Conservation (phyloP, 1,139 yeast species). For the Diutina ranongensis region DNA sequence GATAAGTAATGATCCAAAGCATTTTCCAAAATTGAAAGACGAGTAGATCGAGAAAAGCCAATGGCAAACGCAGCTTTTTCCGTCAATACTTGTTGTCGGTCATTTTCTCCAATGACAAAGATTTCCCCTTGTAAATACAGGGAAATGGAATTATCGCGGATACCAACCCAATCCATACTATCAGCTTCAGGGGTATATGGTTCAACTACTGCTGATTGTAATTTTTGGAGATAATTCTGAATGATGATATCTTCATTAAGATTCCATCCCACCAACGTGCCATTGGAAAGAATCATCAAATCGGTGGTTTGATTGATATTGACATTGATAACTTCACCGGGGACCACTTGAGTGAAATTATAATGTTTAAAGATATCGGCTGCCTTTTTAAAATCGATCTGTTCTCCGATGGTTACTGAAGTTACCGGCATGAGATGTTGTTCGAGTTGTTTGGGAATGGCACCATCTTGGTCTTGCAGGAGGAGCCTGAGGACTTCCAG, state of each 20-base stretch:
- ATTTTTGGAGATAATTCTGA: neutral
- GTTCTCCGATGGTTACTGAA: conserved; percentile 54
- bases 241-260: conserved; percentile 32
- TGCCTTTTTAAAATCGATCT: conserved; percentile 15
- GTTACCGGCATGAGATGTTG: conserved; percentile 28
- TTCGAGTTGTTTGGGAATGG: conserved; percentile 16
- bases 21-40: conserved; percentile 68
- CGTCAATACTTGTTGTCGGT: conserved; percentile 35
- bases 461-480: conserved; percentile 15
- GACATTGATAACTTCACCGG: conserved; percentile 1
- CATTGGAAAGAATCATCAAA: conserved; percentile 49
- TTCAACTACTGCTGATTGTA: conserved; percentile 14
- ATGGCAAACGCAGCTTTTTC: conserved; percentile 87
- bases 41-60: conserved; percentile 77
- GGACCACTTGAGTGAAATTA: conserved; percentile 23
- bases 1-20: conserved; percentile 37
- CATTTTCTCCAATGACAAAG: conserved; percentile 45
- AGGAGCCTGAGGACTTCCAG: conserved; percentile 11
- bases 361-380: conserved; percentile 15
- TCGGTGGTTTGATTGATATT: conserved; percentile 4
- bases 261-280: conserved; percentile 79
- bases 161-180: conserved; percentile 76
- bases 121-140: conserved; percentile 57
- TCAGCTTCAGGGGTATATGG: conserved; percentile 60
- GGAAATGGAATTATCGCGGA: conserved; percentile 16